Percentiles rank a stretch among this genome's conserved stretches.
These are phyloP conservation scores for Rhododendron griersonianum DNA, from an alignment of 148 eudicot genomes.

Conservation along the genomic window DNA sequence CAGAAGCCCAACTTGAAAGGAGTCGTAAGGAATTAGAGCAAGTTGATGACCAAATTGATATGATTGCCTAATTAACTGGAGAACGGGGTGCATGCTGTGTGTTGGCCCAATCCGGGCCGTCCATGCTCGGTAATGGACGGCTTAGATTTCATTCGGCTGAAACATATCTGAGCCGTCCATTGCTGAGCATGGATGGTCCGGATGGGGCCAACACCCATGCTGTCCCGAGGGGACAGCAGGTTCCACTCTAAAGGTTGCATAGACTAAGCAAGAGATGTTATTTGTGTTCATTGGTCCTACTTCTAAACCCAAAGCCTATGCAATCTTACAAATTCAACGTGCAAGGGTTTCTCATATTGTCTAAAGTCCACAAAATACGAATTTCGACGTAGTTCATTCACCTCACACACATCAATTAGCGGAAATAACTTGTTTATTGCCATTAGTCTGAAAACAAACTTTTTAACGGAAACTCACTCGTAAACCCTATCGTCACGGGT, in stretches of 20 bases:
- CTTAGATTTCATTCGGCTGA: too few relatives aligned
- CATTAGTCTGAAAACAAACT: not conserved
- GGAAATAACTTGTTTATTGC: too few relatives aligned
- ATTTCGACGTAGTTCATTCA: too few relatives aligned
- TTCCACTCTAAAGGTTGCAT: not conserved
- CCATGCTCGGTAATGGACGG: too few relatives aligned
- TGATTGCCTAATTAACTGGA: not conserved
- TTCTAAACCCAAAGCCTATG: not conserved
- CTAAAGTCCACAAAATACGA: not conserved
- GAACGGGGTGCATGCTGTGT: too few relatives aligned
- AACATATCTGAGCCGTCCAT: too few relatives aligned
- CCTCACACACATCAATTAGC: too few relatives aligned
- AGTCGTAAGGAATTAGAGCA: not conserved
- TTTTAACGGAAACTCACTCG: not conserved
- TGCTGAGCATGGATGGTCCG: too few relatives aligned
- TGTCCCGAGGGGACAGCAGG: too few relatives aligned
- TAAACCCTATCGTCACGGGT: not conserved
- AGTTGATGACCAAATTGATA: not conserved
- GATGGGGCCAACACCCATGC: too few relatives aligned
- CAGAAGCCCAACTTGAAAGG: not conserved
- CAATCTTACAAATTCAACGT: not conserved
- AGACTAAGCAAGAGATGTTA: not conserved
- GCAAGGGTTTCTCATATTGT: not conserved
- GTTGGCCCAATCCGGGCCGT: too few relatives aligned
- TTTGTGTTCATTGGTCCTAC: not conserved